Evolutionary conservation across 2,329 filamentous ascomycete genomes (phyloP).

Genomic region (Colletotrichum gigasporum): DNA sequence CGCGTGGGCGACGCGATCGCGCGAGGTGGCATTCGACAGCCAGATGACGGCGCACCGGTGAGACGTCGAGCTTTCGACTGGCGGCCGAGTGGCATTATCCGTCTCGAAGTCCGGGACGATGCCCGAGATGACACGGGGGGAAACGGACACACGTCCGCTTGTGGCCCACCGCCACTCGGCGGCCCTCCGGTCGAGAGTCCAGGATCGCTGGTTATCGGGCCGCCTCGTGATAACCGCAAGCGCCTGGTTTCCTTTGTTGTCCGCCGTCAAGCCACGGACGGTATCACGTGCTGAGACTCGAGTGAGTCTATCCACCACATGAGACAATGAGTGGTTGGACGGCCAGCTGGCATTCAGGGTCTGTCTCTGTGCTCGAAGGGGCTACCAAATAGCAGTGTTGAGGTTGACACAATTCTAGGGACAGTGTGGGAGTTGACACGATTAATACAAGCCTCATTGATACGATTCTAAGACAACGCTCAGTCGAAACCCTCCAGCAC

Average conservation of each 20-base stretch:
- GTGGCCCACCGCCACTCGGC: not conserved
- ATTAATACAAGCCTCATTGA: not conserved
- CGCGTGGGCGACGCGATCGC: slow-evolving; percentile 8
- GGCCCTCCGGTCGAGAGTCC: not conserved
- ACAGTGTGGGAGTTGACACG: not conserved
- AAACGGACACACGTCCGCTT: not conserved
- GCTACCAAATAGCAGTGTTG: too few species aligned
- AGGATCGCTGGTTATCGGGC: not conserved
- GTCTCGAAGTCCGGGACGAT: not conserved
- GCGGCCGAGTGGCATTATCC: not conserved
- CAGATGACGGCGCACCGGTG: not conserved
- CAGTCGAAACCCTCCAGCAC: slow-evolving; percentile 15
- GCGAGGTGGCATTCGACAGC: slow-evolving; percentile 1
- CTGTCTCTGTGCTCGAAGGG: not conserved
- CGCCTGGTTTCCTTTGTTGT: not conserved
- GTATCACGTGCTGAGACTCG: not conserved
- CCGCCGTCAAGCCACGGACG: too few species aligned
- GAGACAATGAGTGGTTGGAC: not conserved
- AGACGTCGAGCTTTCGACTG: not conserved
- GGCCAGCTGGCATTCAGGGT: not conserved
- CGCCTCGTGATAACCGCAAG: not conserved
- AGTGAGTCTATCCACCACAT: not conserved
- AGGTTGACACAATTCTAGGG: not conserved
- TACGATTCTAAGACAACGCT: not conserved
- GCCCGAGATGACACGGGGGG: not conserved